Evolutionary conservation across 129 eudicot species (phyloP).

Genomic region (Centaurea solstitialis): DNA sequence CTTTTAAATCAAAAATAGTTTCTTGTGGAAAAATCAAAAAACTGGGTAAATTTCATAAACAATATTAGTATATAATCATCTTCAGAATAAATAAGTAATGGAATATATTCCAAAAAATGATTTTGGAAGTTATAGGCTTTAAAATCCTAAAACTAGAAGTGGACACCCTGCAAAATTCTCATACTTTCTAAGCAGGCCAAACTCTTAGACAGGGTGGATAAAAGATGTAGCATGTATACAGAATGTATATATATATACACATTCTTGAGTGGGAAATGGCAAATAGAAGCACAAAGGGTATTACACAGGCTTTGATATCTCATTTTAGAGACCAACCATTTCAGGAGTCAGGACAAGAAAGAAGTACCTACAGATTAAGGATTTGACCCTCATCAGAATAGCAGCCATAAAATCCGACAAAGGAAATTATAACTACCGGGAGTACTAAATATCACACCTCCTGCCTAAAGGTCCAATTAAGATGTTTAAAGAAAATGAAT

Average conservation of each 20-base stretch:
- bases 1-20: not conserved
- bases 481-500: not conserved
- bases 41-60: not conserved
- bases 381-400: not conserved
- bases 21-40: too few species aligned
- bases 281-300: slow-evolving; percentile 5
- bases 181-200: not conserved
- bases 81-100: not conserved
- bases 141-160: not conserved
- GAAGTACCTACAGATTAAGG: slow-evolving; percentile 1
- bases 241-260: not conserved
- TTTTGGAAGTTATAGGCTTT: too few species aligned
- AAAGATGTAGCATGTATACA: too few species aligned
- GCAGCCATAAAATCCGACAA: slow-evolving; percentile 3
- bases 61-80: too few species aligned
- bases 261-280: not conserved
- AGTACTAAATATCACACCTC: not conserved
- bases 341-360: not conserved
- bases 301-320: slow-evolving; percentile 1
- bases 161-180: not conserved
- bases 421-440: not conserved
- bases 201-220: not conserved
- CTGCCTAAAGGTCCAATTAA: slow-evolving; percentile 4
- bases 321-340: slow-evolving; percentile 3
- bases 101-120: not conserved